Percentiles rank a stretch among this genome's conserved stretches.
These are phyloP conservation scores for Trichoderma harzianum DNA, from an alignment of 2,329 filamentous ascomycete genomes.

Conservation along the genomic window DNA sequence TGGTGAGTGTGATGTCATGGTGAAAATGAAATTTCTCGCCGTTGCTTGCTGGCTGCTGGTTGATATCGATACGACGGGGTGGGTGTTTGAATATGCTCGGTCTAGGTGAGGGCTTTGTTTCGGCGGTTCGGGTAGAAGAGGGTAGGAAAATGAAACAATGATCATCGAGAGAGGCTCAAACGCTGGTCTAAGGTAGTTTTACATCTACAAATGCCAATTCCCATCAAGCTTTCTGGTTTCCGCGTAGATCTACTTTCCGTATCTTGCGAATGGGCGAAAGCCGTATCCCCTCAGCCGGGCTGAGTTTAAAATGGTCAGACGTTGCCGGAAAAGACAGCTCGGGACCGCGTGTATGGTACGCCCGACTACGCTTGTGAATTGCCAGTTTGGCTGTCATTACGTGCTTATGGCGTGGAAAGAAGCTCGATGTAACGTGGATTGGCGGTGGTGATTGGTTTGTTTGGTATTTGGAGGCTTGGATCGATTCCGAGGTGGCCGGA, in stretches of 20 bases:
- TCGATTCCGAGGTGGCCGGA: constrained; percentile 1
- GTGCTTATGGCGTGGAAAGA: not conserved
- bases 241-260: not conserved
- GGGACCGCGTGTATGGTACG: not conserved
- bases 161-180: not conserved
- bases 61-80: not conserved
- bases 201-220: not conserved
- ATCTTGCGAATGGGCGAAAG: not conserved
- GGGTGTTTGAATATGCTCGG: not conserved
- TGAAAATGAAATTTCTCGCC: not conserved
- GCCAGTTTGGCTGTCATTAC: not conserved
- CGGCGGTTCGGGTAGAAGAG: not conserved
- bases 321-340: not conserved
- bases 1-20: not conserved
- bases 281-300: not conserved
- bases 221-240: not conserved
- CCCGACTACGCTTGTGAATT: not conserved
- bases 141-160: not conserved
- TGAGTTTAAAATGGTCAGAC: not conserved
- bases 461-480: not conserved
- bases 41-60: not conserved
- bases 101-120: not conserved
- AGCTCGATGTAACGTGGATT: not conserved
- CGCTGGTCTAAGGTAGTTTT: not conserved
- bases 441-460: not conserved